Percentiles rank a stretch among this genome's conserved stretches.
phyloP scores from a whole-genome alignment of 1,284 basidiomycete genomes.

The Farysia itapuensis region DNA sequence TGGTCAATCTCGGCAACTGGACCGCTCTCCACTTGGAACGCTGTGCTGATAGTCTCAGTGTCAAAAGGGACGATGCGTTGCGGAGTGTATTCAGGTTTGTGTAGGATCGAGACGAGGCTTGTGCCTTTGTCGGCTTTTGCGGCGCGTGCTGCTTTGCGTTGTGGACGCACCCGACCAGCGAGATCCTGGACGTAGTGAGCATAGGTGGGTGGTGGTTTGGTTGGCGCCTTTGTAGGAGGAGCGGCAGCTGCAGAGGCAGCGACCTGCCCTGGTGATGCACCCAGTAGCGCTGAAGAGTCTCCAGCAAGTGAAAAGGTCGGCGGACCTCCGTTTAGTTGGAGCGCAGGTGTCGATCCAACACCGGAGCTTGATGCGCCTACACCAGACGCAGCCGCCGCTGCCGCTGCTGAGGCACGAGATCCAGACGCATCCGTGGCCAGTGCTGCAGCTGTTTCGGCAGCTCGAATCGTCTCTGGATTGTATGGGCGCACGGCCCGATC shows the following conservation, averaged over 20 bases:
- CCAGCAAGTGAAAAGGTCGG: constrained; percentile 23
- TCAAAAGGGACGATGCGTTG: constrained; percentile 36
- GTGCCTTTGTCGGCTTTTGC: constrained; percentile 10
- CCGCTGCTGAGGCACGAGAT: background rate
- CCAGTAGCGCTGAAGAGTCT: constrained; percentile 27
- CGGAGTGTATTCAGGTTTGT: constrained; percentile 41
- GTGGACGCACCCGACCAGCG: constrained; percentile 26
- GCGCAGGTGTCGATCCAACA: constrained; percentile 23
- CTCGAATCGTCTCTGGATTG: constrained; percentile 23
- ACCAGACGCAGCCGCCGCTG: constrained; percentile 4
- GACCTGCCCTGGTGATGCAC: constrained; percentile 18
- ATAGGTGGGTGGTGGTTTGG: constrained; percentile 32
- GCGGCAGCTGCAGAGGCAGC: constrained; percentile 19
- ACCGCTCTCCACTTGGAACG: constrained; percentile 29
- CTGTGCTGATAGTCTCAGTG: constrained; percentile 22
- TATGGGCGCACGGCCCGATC: constrained; percentile 45
- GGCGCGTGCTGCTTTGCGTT: constrained; percentile 8
- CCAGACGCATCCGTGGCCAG: background rate
- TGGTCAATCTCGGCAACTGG: constrained; percentile 34
- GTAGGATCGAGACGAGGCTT: constrained; percentile 17
- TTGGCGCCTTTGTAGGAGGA: constrained; percentile 14
- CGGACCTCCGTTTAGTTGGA: constrained; percentile 23
- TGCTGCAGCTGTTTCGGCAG: constrained; percentile 2
- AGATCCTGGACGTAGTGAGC: constrained; percentile 38
- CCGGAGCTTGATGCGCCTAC: constrained; percentile 10